These are phyloP conservation scores for Endoconidiophora polonica DNA, from an alignment of 2,329 filamentous ascomycete species.

Conservation along the genomic window DNA sequence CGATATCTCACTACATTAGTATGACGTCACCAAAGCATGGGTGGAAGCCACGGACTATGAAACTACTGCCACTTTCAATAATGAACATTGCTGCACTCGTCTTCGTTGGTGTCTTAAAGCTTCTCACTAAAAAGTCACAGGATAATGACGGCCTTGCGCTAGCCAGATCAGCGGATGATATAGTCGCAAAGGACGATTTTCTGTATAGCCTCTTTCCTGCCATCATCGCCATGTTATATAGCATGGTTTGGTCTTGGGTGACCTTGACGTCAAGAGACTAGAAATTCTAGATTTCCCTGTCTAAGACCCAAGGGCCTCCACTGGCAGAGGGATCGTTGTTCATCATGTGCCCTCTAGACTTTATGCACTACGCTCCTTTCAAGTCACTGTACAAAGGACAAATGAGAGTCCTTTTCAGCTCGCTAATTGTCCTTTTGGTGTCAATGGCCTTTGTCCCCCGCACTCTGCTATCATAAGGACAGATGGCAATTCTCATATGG, in stretches of 20 bases:
- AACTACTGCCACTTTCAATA: conserved; percentile 20
- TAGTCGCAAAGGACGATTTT: conserved; percentile 23
- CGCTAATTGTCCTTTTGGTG: conserved; percentile 31
- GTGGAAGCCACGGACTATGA: conserved; percentile 12
- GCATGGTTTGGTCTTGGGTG: conserved; percentile 40
- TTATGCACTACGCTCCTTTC: conserved; percentile 20
- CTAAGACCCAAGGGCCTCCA: conserved; percentile 25
- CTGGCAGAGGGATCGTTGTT: conserved; percentile 29
- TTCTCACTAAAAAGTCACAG: conserved; percentile 25
- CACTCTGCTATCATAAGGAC: conserved; percentile 38
- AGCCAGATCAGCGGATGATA: conserved; percentile 14
- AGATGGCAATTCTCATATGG: conserved; percentile 14
- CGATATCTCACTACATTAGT: no score
- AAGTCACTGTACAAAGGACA: conserved; percentile 25
- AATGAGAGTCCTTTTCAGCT: conserved; percentile 34
- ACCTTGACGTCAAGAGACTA: conserved; percentile 39
- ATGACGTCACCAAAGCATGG: conserved; percentile 3
- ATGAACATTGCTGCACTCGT: conserved; percentile 23
- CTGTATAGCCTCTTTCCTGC: conserved; percentile 37
- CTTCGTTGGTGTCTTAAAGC: conserved; percentile 29
- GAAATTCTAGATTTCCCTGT: conserved; percentile 42
- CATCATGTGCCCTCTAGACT: conserved; percentile 33
- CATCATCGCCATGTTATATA: conserved; percentile 35
- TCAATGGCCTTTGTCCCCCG: conserved; percentile 38
- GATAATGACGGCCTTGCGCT: conserved; percentile 25